Percentiles rank a stretch among this genome's conserved stretches.
phyloP scores from a whole-genome alignment of 129 eudicot genomes.

The sunflower (Helianthus annuus) region HanXRQr2.0-SUNRISE NC_035449.2:47595565-47596064 shows the following conservation, averaged over 20 bases:
- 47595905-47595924: constrained; percentile 22
- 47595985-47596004: constrained; percentile 13
- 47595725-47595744: too few species aligned
- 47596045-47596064: constrained; percentile 14
- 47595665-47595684: too few species aligned
- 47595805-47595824: too few species aligned
- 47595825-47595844: constrained; percentile 12
- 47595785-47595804: too few species aligned
- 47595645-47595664: not conserved
- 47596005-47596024: constrained; percentile 29
- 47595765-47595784: too few species aligned
- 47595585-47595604: constrained; percentile 81
- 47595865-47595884: not conserved
- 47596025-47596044: constrained; percentile 1
- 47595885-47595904: constrained; percentile 16
- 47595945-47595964: constrained; percentile 1
- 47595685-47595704: too few species aligned
- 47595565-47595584: constrained; percentile 83
- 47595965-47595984: constrained; percentile 12
- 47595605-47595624: constrained; percentile 78
- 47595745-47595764: too few species aligned
- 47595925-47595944: not conserved
- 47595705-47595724: too few species aligned
- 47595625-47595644: constrained; percentile 97
- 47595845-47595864: constrained; percentile 22